Base-by-base conservation (phyloP, 2,329 filamentous ascomycete species). In the Aspergillus oerlinghausenensis region DNA sequence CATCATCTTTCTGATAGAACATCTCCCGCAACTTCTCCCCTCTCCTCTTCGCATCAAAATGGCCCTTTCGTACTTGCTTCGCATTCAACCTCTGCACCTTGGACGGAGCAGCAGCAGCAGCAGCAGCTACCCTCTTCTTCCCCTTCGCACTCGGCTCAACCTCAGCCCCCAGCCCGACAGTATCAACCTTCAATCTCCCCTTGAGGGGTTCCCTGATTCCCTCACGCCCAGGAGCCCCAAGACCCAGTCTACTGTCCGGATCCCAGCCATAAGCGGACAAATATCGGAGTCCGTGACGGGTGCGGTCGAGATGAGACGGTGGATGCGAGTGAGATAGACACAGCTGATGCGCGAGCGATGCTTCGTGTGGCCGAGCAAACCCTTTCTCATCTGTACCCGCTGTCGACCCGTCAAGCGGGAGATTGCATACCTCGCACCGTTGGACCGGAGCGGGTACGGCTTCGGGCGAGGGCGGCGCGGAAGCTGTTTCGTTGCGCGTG, bases 181-280 rank as follows among this genome's bases (percentile, higher is more conserved):
- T 91, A 68, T 93, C 85, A 47, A 86, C 82, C 74, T 96, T 96
- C 54, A 82, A 77, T 57, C 80, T 82, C 1, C 84, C 77, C 69
- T 91, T 91, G 60, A 97, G 79, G 1, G 92, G 92, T 62, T 86
- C 87, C 43, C 87, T 80, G 58, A 90, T 87, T 3, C 92, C 92
- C 62, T 88, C 84, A 14, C 72, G 71, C 0, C 88, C 86, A 2
- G 77, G 75, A 9, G 82, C 82, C 0, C 92, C 92, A 0, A 97
- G 79, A 0, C 92, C 92, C 17, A 77, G 73, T 2, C 90, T 79
- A 48, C 76, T 77, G 67, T 87, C 84, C 0, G 83, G 82, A 63
- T 86, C 81, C 78, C 83, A 87, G 45, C 84, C 84, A 59, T 84
- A 81, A 0, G 77, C 77, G 54, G 81, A 75, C 19, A 87, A 75